phyloP scores from a whole-genome alignment of 306 rosid genomes.

The Carpinus fangiana region DNA sequence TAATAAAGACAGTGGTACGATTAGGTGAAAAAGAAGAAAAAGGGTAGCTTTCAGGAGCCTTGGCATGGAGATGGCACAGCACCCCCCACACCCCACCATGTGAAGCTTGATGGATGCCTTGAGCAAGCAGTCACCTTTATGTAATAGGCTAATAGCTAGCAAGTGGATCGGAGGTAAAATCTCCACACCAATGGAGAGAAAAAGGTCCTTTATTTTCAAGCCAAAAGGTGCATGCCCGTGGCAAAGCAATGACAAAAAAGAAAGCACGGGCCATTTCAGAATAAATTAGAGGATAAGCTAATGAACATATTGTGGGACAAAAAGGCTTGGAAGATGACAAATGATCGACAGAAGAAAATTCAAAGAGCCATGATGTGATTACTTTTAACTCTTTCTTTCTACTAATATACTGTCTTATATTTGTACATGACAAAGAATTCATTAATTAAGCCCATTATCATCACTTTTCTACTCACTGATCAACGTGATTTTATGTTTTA shows the following conservation, averaged over 20 bases:
- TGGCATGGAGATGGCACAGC: slow-evolving; percentile 39
- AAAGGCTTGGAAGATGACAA: slow-evolving; percentile 31
- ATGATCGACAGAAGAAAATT: slow-evolving; percentile 18
- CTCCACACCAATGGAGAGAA: slow-evolving; percentile 26
- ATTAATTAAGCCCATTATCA: slow-evolving; percentile 8
- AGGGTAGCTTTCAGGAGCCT: slow-evolving; percentile 37
- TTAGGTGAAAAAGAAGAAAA: slow-evolving; percentile 39
- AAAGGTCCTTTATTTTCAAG: slow-evolving; percentile 35
- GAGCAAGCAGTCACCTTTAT: slow-evolving; percentile 37
- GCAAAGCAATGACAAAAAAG: slow-evolving; percentile 26
- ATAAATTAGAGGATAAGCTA: slow-evolving; percentile 5
- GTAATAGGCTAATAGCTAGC: neutral
- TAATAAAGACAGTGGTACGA: slow-evolving; percentile 37
- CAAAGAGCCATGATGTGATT: slow-evolving; percentile 34
- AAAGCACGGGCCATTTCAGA: slow-evolving; percentile 31
- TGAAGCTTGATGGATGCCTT: slow-evolving; percentile 55
- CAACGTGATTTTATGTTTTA: slow-evolving; percentile 9
- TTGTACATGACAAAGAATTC: slow-evolving; percentile 31
- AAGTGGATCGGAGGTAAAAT: slow-evolving; percentile 31
- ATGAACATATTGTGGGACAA: slow-evolving; percentile 2
- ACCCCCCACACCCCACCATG: slow-evolving; percentile 53
- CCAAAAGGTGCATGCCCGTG: slow-evolving; percentile 35
- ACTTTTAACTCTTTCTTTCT: slow-evolving; percentile 20
- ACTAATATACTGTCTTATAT: slow-evolving; percentile 19
- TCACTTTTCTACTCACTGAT: slow-evolving; percentile 38